Evolutionary conservation across 106 monocot genomes (phyloP), one percentile per base, ranked within the genome.

Genomic region (Agapanthus africanus): DNA sequence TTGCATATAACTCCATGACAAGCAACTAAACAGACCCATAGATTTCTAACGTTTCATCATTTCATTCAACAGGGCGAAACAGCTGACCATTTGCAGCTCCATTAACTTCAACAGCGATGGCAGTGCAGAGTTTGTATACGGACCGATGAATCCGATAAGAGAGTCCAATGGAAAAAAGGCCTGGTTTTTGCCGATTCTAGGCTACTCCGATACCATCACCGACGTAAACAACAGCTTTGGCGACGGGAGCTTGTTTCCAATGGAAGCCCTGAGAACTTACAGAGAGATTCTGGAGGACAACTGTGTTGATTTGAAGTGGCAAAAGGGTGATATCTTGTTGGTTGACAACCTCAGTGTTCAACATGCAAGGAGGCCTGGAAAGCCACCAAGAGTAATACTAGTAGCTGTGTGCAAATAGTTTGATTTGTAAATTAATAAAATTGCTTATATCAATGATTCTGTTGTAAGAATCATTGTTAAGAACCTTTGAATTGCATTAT

Each of bases 311-410:
- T 37, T 78, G 0, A 56, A 30, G 10, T 78, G 78, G 71, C 31
- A 57, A 14, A 74, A 70, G 54, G 79, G 74, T 0, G 74, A 79
- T 41, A 40, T 79, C 0, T 59, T 79, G 41, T 11, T 74, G 39
- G 16, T 79, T 0, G 70, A 79, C 39, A 79, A 79, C 40, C 52
- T 70, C 30, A 15, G 33, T 0, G 61, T 69, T 28, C 79, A 79
- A 31, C 74, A 74, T 56, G 74, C 79, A 0, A 23, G 74, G 16
- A 38, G 79, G 8, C 40, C 64, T 0, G 74, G 72, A 40, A 66
- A 66, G 36, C 71, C 71, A 0, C 71, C 78, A 9, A 19, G 78
- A 6, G 16, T 22, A 11, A n/a, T 74, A 5, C 39, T 70, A 6
- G 54, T 74, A 0, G 73, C 73, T 28, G 7, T 42, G 42, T 42